These are phyloP conservation scores for Hericium coralloides DNA, from an alignment of 768 basidiomycete genomes.

Conservation along the genomic window DNA sequence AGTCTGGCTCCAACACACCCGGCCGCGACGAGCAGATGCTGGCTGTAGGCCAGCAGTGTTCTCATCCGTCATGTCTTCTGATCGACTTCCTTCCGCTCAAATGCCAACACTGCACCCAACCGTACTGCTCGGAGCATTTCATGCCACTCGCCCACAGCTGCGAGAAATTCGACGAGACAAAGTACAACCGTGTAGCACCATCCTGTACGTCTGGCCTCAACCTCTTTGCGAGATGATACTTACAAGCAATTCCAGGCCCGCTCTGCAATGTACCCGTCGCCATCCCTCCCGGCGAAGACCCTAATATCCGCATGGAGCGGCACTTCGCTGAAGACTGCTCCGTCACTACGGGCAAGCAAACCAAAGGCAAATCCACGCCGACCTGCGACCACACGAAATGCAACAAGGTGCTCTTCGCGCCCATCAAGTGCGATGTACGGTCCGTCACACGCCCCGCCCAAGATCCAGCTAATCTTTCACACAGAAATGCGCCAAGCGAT, in stretches of 20 bases:
- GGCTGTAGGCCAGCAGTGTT: slow-evolving; percentile 63
- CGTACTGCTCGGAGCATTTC: slow-evolving; percentile 78
- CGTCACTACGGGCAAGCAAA: slow-evolving; percentile 56
- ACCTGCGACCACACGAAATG: slow-evolving; percentile 55
- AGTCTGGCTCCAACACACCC: slow-evolving; percentile 21
- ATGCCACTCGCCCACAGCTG: slow-evolving; percentile 60
- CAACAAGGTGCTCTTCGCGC: slow-evolving; percentile 64
- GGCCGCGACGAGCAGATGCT: slow-evolving; percentile 52
- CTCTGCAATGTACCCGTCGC: slow-evolving; percentile 70
- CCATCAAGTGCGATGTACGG: slow-evolving; percentile 61
- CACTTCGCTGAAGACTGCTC: slow-evolving; percentile 63
- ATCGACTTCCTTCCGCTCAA: slow-evolving; percentile 84
- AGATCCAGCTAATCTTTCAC: neutral
- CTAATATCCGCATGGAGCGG: slow-evolving; percentile 72
- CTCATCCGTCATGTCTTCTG: slow-evolving; percentile 52
- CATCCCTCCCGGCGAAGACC: slow-evolving; percentile 69
- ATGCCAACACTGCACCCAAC: slow-evolving; percentile 66
- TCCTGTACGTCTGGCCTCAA: slow-evolving; percentile 39
- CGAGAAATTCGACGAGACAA: slow-evolving; percentile 58
- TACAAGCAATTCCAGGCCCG: slow-evolving; percentile 39
- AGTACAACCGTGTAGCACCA: slow-evolving; percentile 69
- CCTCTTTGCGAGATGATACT: neutral
- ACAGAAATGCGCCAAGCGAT: slow-evolving; percentile 64
- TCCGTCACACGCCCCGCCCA: too few relatives aligned
- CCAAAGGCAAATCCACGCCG: slow-evolving; percentile 39